These are phyloP conservation scores for Fusarium caatingaense DNA, from an alignment of 2,329 filamentous ascomycete species.

Conservation along the genomic window DNA sequence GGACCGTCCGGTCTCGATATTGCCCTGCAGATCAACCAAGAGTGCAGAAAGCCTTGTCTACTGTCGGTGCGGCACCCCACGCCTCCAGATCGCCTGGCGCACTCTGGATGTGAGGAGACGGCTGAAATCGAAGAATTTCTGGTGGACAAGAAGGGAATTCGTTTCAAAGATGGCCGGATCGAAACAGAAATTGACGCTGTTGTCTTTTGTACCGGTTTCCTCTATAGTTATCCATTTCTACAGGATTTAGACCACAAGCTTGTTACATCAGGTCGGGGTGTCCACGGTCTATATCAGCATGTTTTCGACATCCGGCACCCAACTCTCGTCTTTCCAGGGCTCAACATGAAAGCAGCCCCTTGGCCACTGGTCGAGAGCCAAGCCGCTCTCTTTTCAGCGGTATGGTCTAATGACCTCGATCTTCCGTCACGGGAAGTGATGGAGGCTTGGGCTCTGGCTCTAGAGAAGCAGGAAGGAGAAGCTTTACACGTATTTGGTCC, in stretches of 20 bases:
- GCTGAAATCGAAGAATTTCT: slow-evolving; percentile 69
- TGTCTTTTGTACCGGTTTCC: slow-evolving; percentile 90
- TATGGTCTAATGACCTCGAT: slow-evolving; percentile 77
- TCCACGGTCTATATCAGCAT: slow-evolving; percentile 81
- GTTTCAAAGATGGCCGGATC: slow-evolving; percentile 73
- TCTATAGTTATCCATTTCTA: slow-evolving; percentile 85
- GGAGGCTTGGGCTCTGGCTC: slow-evolving; percentile 72
- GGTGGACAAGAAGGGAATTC: slow-evolving; percentile 66
- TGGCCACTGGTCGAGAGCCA: slow-evolving; percentile 86
- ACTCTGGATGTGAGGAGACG: slow-evolving; percentile 62
- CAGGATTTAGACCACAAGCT: slow-evolving; percentile 60
- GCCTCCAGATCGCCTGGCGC: slow-evolving; percentile 57
- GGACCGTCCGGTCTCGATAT: slow-evolving; percentile 88
- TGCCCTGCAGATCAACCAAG: slow-evolving; percentile 75
- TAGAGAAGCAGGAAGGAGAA: slow-evolving; percentile 65
- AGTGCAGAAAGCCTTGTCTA: slow-evolving; percentile 71
- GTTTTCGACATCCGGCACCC: slow-evolving; percentile 80
- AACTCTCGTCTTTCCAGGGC: slow-evolving; percentile 79
- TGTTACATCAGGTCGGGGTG: slow-evolving; percentile 75
- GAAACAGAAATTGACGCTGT: slow-evolving; percentile 79
- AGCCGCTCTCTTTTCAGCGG: slow-evolving; percentile 78
- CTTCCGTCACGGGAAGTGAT: slow-evolving; percentile 75
- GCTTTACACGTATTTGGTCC: slow-evolving; percentile 48
- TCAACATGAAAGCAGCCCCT: slow-evolving; percentile 88
- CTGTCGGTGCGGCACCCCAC: slow-evolving; percentile 69